Evolutionary conservation across 2,329 filamentous ascomycete genomes (phyloP).

Genomic region (Pseudocercospora macadamiae): DNA sequence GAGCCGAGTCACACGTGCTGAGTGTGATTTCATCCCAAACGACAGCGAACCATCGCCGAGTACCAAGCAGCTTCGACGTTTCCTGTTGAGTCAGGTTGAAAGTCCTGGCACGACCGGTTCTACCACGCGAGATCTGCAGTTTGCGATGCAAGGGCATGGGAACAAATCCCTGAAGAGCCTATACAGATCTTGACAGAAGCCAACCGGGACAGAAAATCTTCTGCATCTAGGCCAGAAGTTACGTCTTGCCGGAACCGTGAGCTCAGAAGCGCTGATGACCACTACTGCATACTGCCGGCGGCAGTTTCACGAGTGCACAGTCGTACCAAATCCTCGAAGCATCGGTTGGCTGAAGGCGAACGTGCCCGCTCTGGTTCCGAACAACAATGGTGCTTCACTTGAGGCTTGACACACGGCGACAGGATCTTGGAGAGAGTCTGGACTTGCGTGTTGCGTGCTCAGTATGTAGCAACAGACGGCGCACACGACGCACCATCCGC

Average conservation of each 20-base stretch:
- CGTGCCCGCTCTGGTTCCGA: no score
- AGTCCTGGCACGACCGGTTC: background rate
- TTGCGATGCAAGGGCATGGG: constrained; percentile 5
- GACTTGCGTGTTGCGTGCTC: no score
- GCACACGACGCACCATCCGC: no score
- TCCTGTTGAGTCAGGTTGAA: background rate
- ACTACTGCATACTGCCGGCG: background rate
- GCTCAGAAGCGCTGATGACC: constrained; percentile 1
- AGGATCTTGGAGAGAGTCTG: no score
- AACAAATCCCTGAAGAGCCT: background rate
- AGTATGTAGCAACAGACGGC: no score
- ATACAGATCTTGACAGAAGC: constrained; percentile 5
- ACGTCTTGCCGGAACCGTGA: background rate
- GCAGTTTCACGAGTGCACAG: background rate
- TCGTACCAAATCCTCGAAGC: background rate
- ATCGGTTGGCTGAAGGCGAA: background rate
- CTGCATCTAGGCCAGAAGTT: constrained; percentile 3
- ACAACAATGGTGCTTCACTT: no score
- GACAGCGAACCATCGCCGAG: background rate
- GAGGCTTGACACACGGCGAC: no score
- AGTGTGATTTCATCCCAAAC: constrained; percentile 2
- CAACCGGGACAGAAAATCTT: background rate
- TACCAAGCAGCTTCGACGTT: background rate
- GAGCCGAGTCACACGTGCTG: constrained; percentile 3
- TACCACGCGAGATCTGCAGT: constrained; percentile 6